These are phyloP conservation scores for Grosmannia huntii DNA, from an alignment of 2,329 filamentous ascomycete genomes.

Conservation along the genomic window DNA sequence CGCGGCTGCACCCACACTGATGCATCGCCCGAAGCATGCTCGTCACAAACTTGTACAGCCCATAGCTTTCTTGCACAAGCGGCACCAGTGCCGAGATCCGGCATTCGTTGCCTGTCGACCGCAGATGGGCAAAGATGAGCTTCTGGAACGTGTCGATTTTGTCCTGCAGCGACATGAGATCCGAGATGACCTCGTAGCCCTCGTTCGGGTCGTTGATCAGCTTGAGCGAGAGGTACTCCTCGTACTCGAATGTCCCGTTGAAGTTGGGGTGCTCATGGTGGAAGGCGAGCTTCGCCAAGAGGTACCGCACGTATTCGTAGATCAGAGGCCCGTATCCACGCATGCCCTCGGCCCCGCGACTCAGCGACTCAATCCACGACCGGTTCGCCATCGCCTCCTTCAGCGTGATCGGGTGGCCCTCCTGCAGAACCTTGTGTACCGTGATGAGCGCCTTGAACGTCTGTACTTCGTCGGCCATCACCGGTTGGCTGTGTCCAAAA, in stretches of 20 bases:
- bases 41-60: conserved; percentile 98
- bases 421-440: conserved; percentile 92
- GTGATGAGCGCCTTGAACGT: conserved; percentile 98
- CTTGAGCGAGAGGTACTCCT: conserved; percentile 96
- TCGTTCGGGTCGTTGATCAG: conserved; percentile 98
- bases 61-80: conserved; percentile 93
- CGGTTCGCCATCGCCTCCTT: conserved; percentile 82
- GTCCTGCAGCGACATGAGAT: conserved; percentile 92
- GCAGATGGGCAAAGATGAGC: conserved; percentile 94
- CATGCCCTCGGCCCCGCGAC: conserved; percentile 75
- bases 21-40: conserved; percentile 99
- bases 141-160: conserved; percentile 99
- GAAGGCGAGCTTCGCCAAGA: conserved; percentile 90
- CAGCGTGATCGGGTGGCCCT: conserved; percentile 80
- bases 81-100: conserved; percentile 88
- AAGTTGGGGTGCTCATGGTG: conserved; percentile 95
- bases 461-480: conserved; percentile 94
- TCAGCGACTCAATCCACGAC: conserved; percentile 85
- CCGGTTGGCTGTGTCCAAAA: conserved; percentile 62
- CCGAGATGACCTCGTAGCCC: conserved; percentile 90
- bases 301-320: conserved; percentile 90
- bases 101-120: conserved; percentile 83
- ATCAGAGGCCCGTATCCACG: conserved; percentile 88
- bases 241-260: conserved; percentile 97
- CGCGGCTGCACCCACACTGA: conserved; percentile 48